Evolutionary conservation across 352 stramenopile species (phyloP).

Genomic region (Phytophthora niederhauseri): DNA sequence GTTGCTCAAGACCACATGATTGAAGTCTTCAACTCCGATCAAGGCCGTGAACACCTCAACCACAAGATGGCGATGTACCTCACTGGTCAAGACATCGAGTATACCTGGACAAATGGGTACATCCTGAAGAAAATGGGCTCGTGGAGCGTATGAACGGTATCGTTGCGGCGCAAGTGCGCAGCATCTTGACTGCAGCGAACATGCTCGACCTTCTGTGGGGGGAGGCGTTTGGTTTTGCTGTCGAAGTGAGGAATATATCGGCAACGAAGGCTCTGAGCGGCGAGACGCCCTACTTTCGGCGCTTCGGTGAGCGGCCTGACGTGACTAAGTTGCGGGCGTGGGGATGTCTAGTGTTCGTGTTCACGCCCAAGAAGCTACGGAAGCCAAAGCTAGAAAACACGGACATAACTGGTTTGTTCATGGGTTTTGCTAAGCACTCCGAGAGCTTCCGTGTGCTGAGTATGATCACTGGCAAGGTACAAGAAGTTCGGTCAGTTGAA

Average conservation of each 20-base stretch:
- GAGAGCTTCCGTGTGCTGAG: neutral
- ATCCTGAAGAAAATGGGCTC: neutral
- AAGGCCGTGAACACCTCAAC: neutral
- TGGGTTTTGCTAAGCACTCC: neutral
- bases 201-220: neutral
- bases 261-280: neutral
- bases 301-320: neutral
- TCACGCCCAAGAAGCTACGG: neutral
- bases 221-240: neutral
- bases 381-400: neutral
- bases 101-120: neutral
- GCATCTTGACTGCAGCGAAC: neutral
- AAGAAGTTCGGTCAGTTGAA: neutral
- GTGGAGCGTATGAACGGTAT: neutral
- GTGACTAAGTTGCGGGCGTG: neutral
- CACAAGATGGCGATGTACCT: neutral
- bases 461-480: neutral
- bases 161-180: neutral
- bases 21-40: neutral
- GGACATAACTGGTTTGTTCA: neutral
- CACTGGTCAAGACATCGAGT: neutral
- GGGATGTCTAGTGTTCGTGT: neutral
- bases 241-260: neutral
- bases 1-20: neutral
- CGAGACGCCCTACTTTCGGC: neutral